phyloP scores from a whole-genome alignment of 306 rosid genomes.

The Fragaria ananassa region DNA sequence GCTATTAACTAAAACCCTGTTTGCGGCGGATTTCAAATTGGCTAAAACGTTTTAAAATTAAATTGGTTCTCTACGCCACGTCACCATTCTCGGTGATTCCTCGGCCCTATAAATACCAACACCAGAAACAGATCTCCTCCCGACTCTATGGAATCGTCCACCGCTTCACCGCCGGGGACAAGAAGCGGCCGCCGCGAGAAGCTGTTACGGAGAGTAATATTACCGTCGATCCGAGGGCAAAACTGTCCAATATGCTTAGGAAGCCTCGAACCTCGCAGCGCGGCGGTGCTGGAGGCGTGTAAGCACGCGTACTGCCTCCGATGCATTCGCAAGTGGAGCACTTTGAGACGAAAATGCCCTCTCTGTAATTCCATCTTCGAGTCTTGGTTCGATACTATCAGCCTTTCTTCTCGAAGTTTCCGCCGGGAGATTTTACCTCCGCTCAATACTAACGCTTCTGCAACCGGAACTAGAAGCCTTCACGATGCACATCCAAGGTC shows the following conservation, averaged over 20 bases:
- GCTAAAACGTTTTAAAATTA: too few relatives aligned
- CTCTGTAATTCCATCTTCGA: slow-evolving; percentile 53
- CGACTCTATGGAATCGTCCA: not conserved
- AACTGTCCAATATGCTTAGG: slow-evolving; percentile 47
- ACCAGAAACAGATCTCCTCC: not conserved
- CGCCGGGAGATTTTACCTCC: slow-evolving; percentile 29
- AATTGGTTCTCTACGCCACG: not conserved
- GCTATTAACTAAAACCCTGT: too few relatives aligned
- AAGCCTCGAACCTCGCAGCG: slow-evolving; percentile 28
- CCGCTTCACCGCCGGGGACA: slow-evolving; percentile 2
- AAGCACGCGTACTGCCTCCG: slow-evolving; percentile 45
- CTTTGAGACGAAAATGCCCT: slow-evolving; percentile 49
- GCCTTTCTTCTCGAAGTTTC: slow-evolving; percentile 33
- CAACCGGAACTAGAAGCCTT: not conserved
- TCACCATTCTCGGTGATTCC: not conserved
- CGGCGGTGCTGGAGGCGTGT: slow-evolving; percentile 44
- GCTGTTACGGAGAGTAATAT: slow-evolving; percentile 33
- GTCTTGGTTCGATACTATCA: slow-evolving; percentile 44
- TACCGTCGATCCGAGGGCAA: slow-evolving; percentile 41
- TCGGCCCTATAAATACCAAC: not conserved
- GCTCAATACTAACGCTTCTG: not conserved
- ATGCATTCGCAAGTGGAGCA: slow-evolving; percentile 61
- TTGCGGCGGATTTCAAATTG: too few relatives aligned
- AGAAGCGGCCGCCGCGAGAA: slow-evolving; percentile 24
- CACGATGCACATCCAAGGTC: slow-evolving; percentile 11